These are phyloP conservation scores for Sphagnum fallax DNA, from an alignment of 228 moss, liverwort and hornwort species.

Conservation along the genomic window DNA sequence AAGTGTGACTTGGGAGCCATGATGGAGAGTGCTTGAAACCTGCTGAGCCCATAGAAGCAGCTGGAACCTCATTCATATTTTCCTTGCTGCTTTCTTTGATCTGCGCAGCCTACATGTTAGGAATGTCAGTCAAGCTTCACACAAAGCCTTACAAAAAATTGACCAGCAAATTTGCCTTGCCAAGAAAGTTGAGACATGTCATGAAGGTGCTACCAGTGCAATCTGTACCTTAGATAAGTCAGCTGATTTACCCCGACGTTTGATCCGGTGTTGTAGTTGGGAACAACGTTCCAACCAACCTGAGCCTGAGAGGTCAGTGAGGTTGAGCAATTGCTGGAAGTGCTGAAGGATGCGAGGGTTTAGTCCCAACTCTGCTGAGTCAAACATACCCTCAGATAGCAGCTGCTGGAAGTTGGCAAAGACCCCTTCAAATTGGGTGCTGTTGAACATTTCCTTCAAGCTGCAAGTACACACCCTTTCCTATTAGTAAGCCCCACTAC, in stretches of 20 bases:
- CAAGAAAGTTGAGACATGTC: too few relatives aligned
- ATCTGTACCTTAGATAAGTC: constrained; percentile 50
- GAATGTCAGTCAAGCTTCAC: too few relatives aligned
- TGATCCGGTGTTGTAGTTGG: constrained; percentile 67
- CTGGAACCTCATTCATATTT: constrained; percentile 49
- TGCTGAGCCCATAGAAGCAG: constrained; percentile 22
- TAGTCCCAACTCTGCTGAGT: constrained; percentile 56
- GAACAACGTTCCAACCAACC: constrained; percentile 75
- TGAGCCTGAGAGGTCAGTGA: constrained; percentile 66
- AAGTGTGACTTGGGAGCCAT: constrained; percentile 19
- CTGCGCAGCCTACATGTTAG: constrained; percentile 14
- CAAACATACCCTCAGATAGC: constrained; percentile 83
- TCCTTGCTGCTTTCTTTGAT: constrained; percentile 59
- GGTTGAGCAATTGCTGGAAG: constrained; percentile 60
- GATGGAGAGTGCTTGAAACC: constrained; percentile 32
- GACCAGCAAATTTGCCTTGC: too few relatives aligned
- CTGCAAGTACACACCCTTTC: constrained; percentile 28
- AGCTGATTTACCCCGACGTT: constrained; percentile 60
- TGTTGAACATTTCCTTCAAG: constrained; percentile 72
- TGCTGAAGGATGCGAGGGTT: constrained; percentile 71
- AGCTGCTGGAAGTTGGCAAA: constrained; percentile 70
- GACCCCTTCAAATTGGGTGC: constrained; percentile 76
- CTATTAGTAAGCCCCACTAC: too few relatives aligned
- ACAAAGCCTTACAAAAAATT: too few relatives aligned
- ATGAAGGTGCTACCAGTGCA: too few relatives aligned